Evolutionary conservation across 2,329 filamentous ascomycete species (phyloP), one percentile per base, ranked within the genome.

Genomic region (Cercospora canescens): DNA sequence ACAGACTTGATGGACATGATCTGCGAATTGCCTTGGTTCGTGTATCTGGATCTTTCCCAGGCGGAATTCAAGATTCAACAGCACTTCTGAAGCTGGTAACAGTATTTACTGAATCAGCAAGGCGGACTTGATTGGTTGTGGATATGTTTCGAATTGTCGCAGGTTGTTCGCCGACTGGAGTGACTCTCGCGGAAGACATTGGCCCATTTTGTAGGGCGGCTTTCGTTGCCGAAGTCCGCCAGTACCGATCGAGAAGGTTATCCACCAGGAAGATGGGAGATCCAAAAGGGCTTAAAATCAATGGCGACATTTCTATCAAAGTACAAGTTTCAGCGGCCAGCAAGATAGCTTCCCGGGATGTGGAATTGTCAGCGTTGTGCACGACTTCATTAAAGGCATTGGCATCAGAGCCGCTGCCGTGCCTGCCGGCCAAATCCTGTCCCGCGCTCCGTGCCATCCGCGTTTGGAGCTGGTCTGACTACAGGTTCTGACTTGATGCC

Each of bases 1-100:
- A 83, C 80, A 50, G 80, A 82, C 65, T 81, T 78, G 74, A 82
- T 79, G 16, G 60, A 52, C 69, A 71, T 73, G 28, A 37, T 48
- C 26, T 26, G 32, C 28, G 11, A 16, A 3, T 18, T 24, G 14
- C 26, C 9, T 6, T 11, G 55, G 7, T 39, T 41, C 6, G 39
- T 3, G 32, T 4, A n/a, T 61, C n/a, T n/a, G n/a, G n/a, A n/a
- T n/a, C n/a, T n/a, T 24, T 16, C 35, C 16, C 16, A 3, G 37
- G 6, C 16, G 8, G 37, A 41, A n/a, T n/a, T 18, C 8, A 9
- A 18, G 6, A 6, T 18, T 16, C 37, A 6, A 8, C 37, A n/a
- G 18, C 8, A 8, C 37, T 39, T 41, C 37, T 41, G 12, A 4
- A 41, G 18, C 18, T 3, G 37, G 37, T 41, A 6, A 21, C n/a